Evolutionary conservation across 2,329 filamentous ascomycete species (phyloP), one percentile per base, ranked within the genome.

Genomic region (Xylaria sp.): DNA sequence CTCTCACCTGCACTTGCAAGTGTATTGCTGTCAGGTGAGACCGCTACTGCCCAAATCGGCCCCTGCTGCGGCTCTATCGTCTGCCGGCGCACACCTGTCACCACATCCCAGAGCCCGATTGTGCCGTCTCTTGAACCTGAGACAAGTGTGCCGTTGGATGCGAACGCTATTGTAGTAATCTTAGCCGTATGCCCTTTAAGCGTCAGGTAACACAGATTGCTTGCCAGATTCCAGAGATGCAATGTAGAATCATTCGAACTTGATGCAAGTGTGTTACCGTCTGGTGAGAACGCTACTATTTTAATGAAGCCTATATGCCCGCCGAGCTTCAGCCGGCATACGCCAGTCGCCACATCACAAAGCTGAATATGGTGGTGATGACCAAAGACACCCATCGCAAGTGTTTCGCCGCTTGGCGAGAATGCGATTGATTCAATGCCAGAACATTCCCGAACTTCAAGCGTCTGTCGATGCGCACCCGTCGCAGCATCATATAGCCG

Each of bases 401-500:
- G 61, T 7, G 23, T 57, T 9, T 49, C 56, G 31, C 33, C 40
- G 28, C 60, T 31, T 1, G 48, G 48, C n/a, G 57, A 65, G 57
- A 54, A 65, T 9, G 46, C 17, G n/a, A 64, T 28, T 36, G 33
- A 2, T 23, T 23, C 23, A 23, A 36, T 10, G n/a, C 38, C 20
- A 1, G 13, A 9, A 4, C 4, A 3, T 17, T 10, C 26, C 28
- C 36, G 23, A 28, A 1, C 17, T 13, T 20, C 10, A 11, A 65
- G 36, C 10, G 46, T 53, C 23, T 59, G 44, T 15, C 20, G 54
- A 13, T 17, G 46, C 23, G 33, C 20, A 36, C 46, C 44, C 1
- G 46, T 65, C 15, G n/a, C 46, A n/a, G 53, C 42, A 38, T 57
- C 51, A n/a, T 23, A 58, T 36, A 64, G 20, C 20, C 31, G 28